A percentile compares a stretch with the other conserved stretches of the same genome.
Conservation (phyloP, 768 basidiomycete genomes). For the Mycena chlorophos region DNA sequence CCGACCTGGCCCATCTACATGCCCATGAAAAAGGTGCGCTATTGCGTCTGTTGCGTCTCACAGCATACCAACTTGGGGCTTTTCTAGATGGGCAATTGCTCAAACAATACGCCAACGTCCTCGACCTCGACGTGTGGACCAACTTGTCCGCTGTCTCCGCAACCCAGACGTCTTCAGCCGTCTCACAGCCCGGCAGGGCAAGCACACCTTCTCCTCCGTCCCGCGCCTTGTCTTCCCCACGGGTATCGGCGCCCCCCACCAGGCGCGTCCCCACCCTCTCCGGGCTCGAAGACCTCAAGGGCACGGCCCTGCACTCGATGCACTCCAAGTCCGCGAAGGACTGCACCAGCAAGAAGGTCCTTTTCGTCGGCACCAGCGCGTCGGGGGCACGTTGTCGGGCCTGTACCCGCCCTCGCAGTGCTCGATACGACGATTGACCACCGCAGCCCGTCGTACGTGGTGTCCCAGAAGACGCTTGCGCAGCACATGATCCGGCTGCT, state of each 20-base stretch:
- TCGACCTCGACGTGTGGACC: conserved; percentile 58
- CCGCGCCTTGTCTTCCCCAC: conserved; percentile 58
- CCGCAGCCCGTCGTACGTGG: conserved; percentile 45
- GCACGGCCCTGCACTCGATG: conserved; percentile 45
- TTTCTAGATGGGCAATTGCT: too few relatives aligned
- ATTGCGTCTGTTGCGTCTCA: too few relatives aligned
- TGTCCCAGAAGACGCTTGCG: conserved; percentile 35
- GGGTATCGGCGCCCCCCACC: conserved; percentile 48
- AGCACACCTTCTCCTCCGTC: conserved; percentile 36
- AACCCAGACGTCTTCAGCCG: conserved; percentile 31
- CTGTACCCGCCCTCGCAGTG: conserved; percentile 9
- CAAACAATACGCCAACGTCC: conserved; percentile 50
- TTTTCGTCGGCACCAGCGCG: conserved; percentile 63
- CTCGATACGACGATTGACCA: conserved; percentile 41
- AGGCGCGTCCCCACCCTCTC: conserved; percentile 47
- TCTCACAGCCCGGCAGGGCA: conserved; percentile 33
- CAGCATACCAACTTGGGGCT: too few relatives aligned
- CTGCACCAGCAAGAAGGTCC: conserved; percentile 60
- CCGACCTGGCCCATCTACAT: conserved; percentile 45
- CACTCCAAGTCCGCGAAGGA: conserved; percentile 49
- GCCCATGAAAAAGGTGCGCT: conserved; percentile 42
- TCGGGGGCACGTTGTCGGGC: conserved; percentile 14
- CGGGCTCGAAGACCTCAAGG: conserved; percentile 34
- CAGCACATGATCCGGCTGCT: conserved; percentile 2
- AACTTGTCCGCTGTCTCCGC: conserved; percentile 35